phyloP scores from a whole-genome alignment of 176 grass and related monocot species.

The Paspalum notatum region DNA sequence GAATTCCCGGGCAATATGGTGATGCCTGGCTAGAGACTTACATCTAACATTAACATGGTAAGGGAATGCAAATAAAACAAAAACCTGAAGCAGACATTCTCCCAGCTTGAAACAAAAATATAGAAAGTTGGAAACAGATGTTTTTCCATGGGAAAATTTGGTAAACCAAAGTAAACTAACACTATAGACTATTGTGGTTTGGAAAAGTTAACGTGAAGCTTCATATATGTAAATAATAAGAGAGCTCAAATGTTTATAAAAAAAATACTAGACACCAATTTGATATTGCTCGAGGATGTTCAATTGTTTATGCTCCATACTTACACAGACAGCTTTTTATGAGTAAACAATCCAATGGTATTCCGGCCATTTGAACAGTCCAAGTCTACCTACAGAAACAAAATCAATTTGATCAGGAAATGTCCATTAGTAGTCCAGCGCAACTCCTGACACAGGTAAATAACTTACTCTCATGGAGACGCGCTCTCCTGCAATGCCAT shows the following conservation, averaged over 20 bases:
- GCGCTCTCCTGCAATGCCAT: slow-evolving; percentile 76
- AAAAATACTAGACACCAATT: neutral
- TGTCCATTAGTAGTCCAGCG: neutral
- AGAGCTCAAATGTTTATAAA: neutral
- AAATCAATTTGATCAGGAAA: slow-evolving; percentile 15
- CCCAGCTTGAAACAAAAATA: neutral
- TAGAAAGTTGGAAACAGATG: neutral
- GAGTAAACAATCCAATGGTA: slow-evolving; percentile 69
- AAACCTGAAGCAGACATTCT: neutral
- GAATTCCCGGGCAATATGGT: neutral
- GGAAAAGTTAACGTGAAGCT: neutral
- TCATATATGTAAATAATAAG: neutral
- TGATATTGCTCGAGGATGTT: neutral
- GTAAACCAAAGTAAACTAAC: neutral
- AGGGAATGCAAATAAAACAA: neutral
- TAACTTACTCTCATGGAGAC: slow-evolving; percentile 83
- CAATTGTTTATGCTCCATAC: slow-evolving; percentile 26
- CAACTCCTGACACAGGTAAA: slow-evolving; percentile 21
- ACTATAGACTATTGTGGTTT: neutral
- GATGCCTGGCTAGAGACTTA: neutral
- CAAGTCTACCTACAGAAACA: slow-evolving; percentile 65
- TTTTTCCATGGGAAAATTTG: neutral
- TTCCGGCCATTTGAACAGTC: slow-evolving; percentile 67
- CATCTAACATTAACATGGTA: neutral
- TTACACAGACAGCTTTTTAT: slow-evolving; percentile 71